Base-by-base conservation (phyloP, 2,329 filamentous ascomycete species). In the Fusarium decemcellulare region DNA sequence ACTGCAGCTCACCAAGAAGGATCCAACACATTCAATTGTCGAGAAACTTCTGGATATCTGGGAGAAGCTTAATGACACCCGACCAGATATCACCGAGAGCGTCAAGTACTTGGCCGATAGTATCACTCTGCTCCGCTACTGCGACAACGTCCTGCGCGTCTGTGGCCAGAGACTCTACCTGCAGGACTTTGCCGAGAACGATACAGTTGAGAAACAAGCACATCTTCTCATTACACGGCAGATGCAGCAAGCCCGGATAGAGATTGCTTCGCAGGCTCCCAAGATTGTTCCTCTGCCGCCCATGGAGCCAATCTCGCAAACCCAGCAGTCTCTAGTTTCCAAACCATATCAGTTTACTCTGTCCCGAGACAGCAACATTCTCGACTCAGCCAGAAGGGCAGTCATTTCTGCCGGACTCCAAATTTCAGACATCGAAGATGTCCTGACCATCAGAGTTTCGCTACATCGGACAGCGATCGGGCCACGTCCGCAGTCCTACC, bases 51-150 rank as follows among this genome's bases (percentile, higher is more conserved):
- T 67, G 0, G 64, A 51, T 1, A 67, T 76, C 12, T 81, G 78
- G 77, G 70, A 81, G 32, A 65, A 73, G 9, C 58, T 81, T 5
- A 74, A 67, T 4, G 80, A 78, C 0, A 60, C 67, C 9, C 68
- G 69, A 4, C 79, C 78, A 1, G 48, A 57, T 1, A 48, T 63
- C 5, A 68, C 69, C 2, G 76, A 79, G 5, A 73, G 60, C 12
- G 54, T 81, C 27, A 61, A 71, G 29, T 70, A 74, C 32, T 68
- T 79, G 5, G 76, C 78, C 0, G 80, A 81, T 58, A 81, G 80
- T 65, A 81, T 81, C 61, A 77, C 76, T 5, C 65, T 81, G 5
- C 68, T 81, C 2, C 78, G 80, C 15, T 81, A 79, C 42, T 81
- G 80, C 42, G 80, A 81, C 39, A 58, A 62, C 8, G 75, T 79